Base-by-base conservation (phyloP, 495 filamentous ascomycete genomes). In the Darksidea phi region DNA sequence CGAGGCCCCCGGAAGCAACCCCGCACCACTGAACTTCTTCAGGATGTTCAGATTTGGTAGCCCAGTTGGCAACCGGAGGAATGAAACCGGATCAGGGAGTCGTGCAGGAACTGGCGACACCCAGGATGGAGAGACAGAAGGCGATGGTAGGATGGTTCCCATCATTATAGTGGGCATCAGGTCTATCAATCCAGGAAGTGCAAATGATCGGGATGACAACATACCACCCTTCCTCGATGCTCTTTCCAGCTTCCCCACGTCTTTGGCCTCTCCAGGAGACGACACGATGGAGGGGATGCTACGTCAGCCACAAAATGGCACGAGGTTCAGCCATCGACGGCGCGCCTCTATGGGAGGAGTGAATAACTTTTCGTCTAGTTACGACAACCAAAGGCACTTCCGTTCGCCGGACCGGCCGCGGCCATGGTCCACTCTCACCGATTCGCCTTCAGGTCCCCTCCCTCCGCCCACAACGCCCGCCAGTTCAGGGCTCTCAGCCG, bases 131-230 rank as follows among this genome's bases (percentile, higher is more conserved):
- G 73, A 73, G 20, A 81, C 82, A 46, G 76, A 72, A n/a, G 52
- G 62, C 20, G 85, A 87, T 55, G 84, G 80, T 12, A 78, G 85
- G 15, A 85, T 82, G 60, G 83, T 88, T 15, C 86, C 85, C 7
- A 77, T 88, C 52, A 85, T 88, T 28, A 82, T 90, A 41, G 87
- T 90, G 45, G 87, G 88, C 10, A 88, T 90, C 41, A 78, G 86
- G 28, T 88, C 86, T 11, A 85, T 89, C 37, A 81, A 81, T 17
- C 78, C 84, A 15, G 75, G 79, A 41, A 79, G 74, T 53, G 76
- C 74, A 42, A 63, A 74, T 13, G 70, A 72, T 24, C 70, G 70
- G 46, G 83, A 81, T 73, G 68, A 82, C 70, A 63, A 75, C 63
- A 68, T 75, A n/a, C 72, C 81, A 54, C 85, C 87, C 17, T 84